These are phyloP conservation scores for Exutisphaerella laricina DNA, from an alignment of 2,329 filamentous ascomycete species.

Conservation along the genomic window DNA sequence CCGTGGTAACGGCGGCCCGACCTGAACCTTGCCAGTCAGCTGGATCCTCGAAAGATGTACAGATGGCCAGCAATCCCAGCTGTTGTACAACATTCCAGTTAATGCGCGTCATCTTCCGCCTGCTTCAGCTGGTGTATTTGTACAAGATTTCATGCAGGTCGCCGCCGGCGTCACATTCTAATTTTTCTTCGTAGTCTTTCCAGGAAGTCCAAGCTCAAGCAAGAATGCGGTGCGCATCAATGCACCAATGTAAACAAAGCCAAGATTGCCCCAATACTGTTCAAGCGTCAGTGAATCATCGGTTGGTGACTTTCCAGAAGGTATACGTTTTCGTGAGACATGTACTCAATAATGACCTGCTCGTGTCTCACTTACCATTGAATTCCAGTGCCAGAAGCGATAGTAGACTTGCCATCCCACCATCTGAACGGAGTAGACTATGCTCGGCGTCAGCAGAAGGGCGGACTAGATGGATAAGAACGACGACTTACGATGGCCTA, in stretches of 20 bases:
- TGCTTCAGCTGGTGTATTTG: too few relatives aligned
- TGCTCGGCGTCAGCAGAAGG: too few relatives aligned
- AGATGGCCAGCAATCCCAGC: neutral
- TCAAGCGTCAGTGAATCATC: too few relatives aligned
- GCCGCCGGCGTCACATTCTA: too few relatives aligned
- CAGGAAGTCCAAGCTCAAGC: slow-evolving; percentile 29
- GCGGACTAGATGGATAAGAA: too few relatives aligned
- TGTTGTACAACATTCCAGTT: neutral
- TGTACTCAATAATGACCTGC: too few relatives aligned
- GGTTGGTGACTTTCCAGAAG: too few relatives aligned
- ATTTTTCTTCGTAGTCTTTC: too few relatives aligned
- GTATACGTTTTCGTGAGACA: too few relatives aligned
- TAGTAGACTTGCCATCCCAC: slow-evolving; percentile 51
- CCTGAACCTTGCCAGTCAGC: slow-evolving; percentile 2
- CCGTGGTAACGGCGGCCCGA: slow-evolving; percentile 2
- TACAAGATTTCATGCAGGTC: neutral
- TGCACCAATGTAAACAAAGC: slow-evolving; percentile 36
- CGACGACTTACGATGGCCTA: too few relatives aligned
- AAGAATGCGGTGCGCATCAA: slow-evolving; percentile 31
- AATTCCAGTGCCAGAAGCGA: slow-evolving; percentile 33
- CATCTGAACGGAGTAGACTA: slow-evolving; percentile 58
- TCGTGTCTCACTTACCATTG: too few relatives aligned
- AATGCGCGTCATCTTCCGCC: slow-evolving; percentile 2
- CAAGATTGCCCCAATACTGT: slow-evolving; percentile 23
- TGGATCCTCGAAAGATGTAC: neutral